phyloP scores from a whole-genome alignment of 73 alveolate species.

The Effrenium voratum region DNA sequence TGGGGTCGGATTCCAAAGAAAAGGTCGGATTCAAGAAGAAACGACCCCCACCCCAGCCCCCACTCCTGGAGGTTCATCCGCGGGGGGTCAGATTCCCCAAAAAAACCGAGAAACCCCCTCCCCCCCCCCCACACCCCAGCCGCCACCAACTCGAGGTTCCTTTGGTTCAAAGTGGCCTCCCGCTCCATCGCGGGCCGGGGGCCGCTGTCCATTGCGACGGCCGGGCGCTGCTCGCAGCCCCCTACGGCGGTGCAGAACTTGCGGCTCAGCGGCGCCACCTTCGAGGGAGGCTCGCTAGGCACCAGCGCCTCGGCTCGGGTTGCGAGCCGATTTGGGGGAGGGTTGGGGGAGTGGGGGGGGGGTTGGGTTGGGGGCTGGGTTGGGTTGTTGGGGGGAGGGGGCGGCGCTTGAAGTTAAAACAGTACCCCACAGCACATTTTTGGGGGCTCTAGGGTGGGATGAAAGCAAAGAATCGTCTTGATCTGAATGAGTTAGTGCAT shows the following conservation, averaged over 20 bases:
- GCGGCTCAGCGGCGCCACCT: not conserved
- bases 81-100: too few species aligned
- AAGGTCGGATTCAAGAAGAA: too few species aligned
- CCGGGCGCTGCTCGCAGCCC: constrained; percentile 45
- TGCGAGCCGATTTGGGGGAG: not conserved
- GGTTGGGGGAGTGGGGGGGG: not conserved
- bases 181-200: constrained; percentile 57
- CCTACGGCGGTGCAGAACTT: constrained; percentile 32
- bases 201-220: constrained; percentile 52
- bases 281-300: not conserved
- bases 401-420: too few species aligned
- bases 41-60: too few species aligned
- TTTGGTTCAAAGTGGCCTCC: constrained; percentile 53
- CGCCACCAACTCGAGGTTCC: not conserved
- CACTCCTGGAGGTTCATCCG: too few species aligned
- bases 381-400: not conserved
- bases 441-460: not conserved
- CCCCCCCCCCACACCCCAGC: not conserved
- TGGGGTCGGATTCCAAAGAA: too few species aligned
- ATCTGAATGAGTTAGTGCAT: not conserved
- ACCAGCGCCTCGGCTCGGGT: not conserved
- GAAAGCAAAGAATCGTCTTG: not conserved
- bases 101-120: not conserved
- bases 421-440: not conserved
- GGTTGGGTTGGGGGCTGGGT: not conserved